Base-by-base conservation (phyloP, 2,329 filamentous ascomycete genomes). In the Allantophomopsis cytisporea region DNA sequence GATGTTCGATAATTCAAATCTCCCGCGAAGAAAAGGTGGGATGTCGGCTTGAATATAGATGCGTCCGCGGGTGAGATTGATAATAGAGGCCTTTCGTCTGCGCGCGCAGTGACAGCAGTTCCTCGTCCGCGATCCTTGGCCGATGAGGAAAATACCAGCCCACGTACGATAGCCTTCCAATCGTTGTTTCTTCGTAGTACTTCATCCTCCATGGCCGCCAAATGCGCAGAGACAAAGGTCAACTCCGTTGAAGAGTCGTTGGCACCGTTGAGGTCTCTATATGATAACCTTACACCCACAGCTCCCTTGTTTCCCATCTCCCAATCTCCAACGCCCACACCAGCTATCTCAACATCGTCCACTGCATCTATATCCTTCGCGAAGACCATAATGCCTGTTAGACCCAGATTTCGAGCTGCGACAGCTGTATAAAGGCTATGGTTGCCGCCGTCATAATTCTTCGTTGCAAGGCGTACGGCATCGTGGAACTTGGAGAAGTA, bases 251-350 rank as follows among this genome's bases (percentile, higher is more conserved):
- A 63, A 37, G 46, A 53, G 15, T 50, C 50, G 8, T 45, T 48
- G 21, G 47, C 51, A 35, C 47, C 53, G 41, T 56, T 46, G 5
- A 51, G 53, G 16, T 55, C 55, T 5, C 59, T 53, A 50, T 84
- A 80, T 12, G 75, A 68, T 34, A 91, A 60, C 28, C 87, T 71
- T 44, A 89, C 68, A 1, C 82, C 91, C 1, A 94, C 82, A 3
- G 87, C 89, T 21, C 89, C 91, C 61, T 98, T 98, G 60, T 95
- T 95, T 13, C 87, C 91, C 81, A 94, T 91, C 37, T 89, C 81
- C 42, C 78, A 80, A 1, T 87, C 59, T 1, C 91, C 91, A 37
- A 95, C 82, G 0, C 91, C 88, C 2, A 87, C 80, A 39, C 83
- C 83, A 2, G 82, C 85, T n/a, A 75, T 78, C 47, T 85, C 73